phyloP scores from a whole-genome alignment of 2,329 filamentous ascomycete species.

The Neofusicoccum umdonicola region DNA sequence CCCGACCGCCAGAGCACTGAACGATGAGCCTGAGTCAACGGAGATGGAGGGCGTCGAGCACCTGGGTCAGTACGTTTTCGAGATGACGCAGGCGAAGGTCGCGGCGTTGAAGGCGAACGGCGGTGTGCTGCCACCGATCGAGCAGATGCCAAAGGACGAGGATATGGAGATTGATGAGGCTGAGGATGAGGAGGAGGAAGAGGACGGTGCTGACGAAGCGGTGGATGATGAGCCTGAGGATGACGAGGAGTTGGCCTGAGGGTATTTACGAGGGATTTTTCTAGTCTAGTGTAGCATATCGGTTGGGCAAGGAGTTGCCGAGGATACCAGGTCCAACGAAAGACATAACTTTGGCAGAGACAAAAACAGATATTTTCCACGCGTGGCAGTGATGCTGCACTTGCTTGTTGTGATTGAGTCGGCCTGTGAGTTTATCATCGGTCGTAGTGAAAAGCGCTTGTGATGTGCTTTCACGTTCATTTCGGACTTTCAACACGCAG shows the following conservation, averaged over 20 bases:
- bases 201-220: slow-evolving; percentile 54
- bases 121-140: slow-evolving; percentile 29
- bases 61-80: slow-evolving; percentile 90
- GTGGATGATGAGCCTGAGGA: slow-evolving; percentile 53
- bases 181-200: slow-evolving; percentile 28
- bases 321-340: too few species aligned
- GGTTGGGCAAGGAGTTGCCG: too few species aligned
- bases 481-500: too few species aligned
- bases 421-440: too few species aligned
- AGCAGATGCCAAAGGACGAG: slow-evolving; percentile 31
- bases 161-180: slow-evolving; percentile 34
- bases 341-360: too few species aligned
- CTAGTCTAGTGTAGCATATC: too few species aligned
- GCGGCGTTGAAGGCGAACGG: slow-evolving; percentile 53
- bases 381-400: not conserved
- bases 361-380: too few species aligned
- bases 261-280: too few species aligned
- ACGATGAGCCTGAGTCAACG: slow-evolving; percentile 57
- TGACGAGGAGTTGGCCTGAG: not conserved
- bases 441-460: too few species aligned
- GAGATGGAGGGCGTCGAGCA: slow-evolving; percentile 92
- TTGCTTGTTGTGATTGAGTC: not conserved
- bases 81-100: slow-evolving; percentile 81
- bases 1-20: slow-evolving; percentile 59
- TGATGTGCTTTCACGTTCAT: too few species aligned